Percentiles rank a stretch among this genome's conserved stretches.
These are phyloP conservation scores for Metarhizium album DNA, from an alignment of 2,329 filamentous ascomycete genomes.

Conservation along the genomic window DNA sequence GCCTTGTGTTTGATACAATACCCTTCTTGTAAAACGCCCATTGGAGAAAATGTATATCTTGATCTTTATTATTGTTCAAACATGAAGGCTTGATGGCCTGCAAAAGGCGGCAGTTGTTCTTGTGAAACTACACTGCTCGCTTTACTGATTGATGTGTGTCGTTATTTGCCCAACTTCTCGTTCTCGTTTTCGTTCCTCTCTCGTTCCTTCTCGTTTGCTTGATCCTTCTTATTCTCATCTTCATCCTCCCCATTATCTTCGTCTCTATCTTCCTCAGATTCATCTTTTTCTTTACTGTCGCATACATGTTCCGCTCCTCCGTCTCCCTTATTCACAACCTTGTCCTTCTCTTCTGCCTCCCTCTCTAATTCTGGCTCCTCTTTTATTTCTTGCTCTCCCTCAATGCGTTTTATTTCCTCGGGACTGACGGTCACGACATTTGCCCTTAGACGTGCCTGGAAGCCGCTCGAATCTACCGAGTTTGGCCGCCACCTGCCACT, in stretches of 20 bases:
- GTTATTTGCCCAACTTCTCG: conserved; percentile 4
- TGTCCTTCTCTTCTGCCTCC: neutral
- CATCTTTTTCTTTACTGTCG: conserved; percentile 16
- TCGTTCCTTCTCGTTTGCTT: conserved; percentile 7
- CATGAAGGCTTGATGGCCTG: neutral
- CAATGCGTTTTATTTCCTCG: conserved; percentile 26
- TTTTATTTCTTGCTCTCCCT: conserved; percentile 25
- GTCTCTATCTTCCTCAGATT: conserved; percentile 18
- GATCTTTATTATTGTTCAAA: neutral
- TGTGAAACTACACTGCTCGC: neutral
- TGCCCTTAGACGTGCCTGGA: conserved; percentile 16
- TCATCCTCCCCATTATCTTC: conserved; percentile 17
- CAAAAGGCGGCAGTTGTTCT: neutral
- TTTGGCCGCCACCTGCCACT: conserved; percentile 8
- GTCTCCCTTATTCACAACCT: neutral
- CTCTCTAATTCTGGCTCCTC: conserved; percentile 28
- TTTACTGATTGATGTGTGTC: neutral
- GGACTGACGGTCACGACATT: conserved; percentile 20
- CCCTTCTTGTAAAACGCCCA: conserved; percentile 6
- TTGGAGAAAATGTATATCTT: neutral
- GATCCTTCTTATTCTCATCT: conserved; percentile 10
- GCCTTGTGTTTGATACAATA: neutral
- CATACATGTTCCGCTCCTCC: conserved; percentile 10
- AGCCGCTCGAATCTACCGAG: conserved; percentile 6
- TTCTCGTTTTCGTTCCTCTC: neutral